Conservation (phyloP, 495 filamentous ascomycete genomes). For the Pyrenopolyporus hunteri region DNA sequence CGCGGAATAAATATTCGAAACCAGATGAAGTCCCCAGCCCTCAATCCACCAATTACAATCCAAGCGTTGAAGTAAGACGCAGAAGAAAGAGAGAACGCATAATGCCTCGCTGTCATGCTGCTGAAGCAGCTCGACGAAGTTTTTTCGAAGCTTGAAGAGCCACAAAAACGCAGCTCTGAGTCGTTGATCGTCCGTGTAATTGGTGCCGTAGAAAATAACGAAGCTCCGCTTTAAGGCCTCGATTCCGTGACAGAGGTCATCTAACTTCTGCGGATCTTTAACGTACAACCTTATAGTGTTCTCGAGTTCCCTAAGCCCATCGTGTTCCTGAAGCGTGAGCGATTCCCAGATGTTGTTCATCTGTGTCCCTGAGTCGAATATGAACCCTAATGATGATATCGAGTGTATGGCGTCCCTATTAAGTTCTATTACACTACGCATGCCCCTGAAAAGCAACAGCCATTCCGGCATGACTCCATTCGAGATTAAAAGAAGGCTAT, state of each 20-base stretch:
- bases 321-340: constrained; percentile 24
- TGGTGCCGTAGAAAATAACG: constrained; percentile 17
- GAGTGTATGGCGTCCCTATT: constrained; percentile 30
- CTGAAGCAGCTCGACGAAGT: constrained; percentile 44
- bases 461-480: constrained; percentile 50
- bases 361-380: constrained; percentile 42
- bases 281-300: constrained; percentile 17
- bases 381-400: constrained; percentile 35
- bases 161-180: constrained; percentile 48
- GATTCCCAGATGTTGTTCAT: constrained; percentile 22
- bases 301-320: constrained; percentile 36
- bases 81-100: constrained; percentile 50
- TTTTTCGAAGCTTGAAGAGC: constrained; percentile 43
- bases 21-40: constrained; percentile 48
- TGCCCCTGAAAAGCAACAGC: constrained; percentile 48
- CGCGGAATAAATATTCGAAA: constrained; percentile 44
- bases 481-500: constrained; percentile 50
- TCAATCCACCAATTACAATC: constrained; percentile 53
- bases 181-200: constrained; percentile 31
- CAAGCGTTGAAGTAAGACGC: constrained; percentile 45
- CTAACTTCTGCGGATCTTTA: constrained; percentile 24
- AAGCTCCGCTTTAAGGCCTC: constrained; percentile 32
- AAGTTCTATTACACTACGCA: constrained; percentile 44
- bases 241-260: constrained; percentile 21
- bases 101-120: constrained; percentile 45